A percentile compares a stretch with the other conserved stretches of the same genome.
phyloP scores from a whole-genome alignment of 768 basidiomycete genomes.

The Polyporus arcularius region DNA sequence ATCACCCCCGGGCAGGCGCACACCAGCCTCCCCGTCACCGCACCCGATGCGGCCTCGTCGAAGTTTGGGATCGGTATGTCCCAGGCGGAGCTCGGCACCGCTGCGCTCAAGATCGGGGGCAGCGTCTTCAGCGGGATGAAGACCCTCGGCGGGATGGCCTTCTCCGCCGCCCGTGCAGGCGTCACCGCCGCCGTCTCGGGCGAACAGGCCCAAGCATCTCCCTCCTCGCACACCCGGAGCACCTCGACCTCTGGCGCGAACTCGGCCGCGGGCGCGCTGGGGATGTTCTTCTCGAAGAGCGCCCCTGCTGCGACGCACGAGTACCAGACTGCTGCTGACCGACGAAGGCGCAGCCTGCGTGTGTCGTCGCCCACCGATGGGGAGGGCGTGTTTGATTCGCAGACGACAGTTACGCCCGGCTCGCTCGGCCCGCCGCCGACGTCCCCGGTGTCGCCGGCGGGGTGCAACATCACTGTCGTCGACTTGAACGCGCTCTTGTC shows the following conservation, averaged over 20 bases:
- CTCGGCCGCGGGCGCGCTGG: neutral
- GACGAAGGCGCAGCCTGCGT: constrained; percentile 13
- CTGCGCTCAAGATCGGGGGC: constrained; percentile 61
- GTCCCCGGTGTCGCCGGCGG: constrained; percentile 1
- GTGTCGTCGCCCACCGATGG: neutral
- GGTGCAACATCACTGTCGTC: constrained; percentile 53
- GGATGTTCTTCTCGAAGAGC: constrained; percentile 59
- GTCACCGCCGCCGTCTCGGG: constrained; percentile 24
- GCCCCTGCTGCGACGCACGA: constrained; percentile 49
- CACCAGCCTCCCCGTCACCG: constrained; percentile 12
- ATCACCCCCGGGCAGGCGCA: constrained; percentile 18
- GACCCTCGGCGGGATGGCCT: constrained; percentile 61
- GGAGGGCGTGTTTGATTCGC: neutral
- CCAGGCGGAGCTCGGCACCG: constrained; percentile 52
- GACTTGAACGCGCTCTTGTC: constrained; percentile 47
- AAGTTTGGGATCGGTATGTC: constrained; percentile 36
- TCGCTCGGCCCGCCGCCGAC: constrained; percentile 17
- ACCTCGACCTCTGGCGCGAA: constrained; percentile 10
- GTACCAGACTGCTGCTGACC: constrained; percentile 15
- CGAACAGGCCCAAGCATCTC: constrained; percentile 8
- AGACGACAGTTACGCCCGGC: constrained; percentile 19
- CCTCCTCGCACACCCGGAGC: neutral
- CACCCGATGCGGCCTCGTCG: constrained; percentile 19
- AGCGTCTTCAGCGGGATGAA: constrained; percentile 65
- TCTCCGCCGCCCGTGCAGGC: constrained; percentile 43